Evolutionary conservation across 2,329 filamentous ascomycete species (phyloP).

Genomic region (Phialophora chinensis): DNA sequence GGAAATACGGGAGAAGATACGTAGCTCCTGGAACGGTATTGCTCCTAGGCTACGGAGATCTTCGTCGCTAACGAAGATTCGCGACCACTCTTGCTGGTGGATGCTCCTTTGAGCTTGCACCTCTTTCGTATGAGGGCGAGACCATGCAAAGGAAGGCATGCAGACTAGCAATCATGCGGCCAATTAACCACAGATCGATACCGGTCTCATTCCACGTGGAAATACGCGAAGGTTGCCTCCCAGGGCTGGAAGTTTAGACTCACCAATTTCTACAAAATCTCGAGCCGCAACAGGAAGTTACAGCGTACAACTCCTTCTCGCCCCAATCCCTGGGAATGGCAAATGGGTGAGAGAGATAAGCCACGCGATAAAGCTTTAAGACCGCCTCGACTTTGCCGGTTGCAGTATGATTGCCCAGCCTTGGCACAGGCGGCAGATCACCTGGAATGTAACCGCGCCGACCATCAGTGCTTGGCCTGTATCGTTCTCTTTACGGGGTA

Average conservation of each 20-base stretch:
- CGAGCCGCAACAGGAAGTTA: background rate
- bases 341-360: constrained; percentile 18
- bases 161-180: background rate
- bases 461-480: constrained; percentile 3
- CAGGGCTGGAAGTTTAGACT: background rate
- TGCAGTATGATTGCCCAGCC: constrained; percentile 16
- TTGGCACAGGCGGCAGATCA: constrained; percentile 9
- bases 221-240: background rate
- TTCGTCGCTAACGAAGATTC: background rate
- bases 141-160: background rate
- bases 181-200: background rate
- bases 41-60: background rate
- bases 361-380: constrained; percentile 1
- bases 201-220: background rate
- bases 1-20: background rate
- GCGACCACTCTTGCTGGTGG: background rate
- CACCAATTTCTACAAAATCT: background rate
- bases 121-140: background rate
- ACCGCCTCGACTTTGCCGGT: constrained; percentile 8
- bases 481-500: background rate
- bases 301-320: constrained; percentile 6
- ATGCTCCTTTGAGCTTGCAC: background rate
- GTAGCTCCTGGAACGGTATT: background rate
- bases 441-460: constrained; percentile 6
- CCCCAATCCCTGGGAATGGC: background rate